Evolutionary conservation across 345 rosid species (phyloP).

Genomic region (Trapa bicornis): DNA sequence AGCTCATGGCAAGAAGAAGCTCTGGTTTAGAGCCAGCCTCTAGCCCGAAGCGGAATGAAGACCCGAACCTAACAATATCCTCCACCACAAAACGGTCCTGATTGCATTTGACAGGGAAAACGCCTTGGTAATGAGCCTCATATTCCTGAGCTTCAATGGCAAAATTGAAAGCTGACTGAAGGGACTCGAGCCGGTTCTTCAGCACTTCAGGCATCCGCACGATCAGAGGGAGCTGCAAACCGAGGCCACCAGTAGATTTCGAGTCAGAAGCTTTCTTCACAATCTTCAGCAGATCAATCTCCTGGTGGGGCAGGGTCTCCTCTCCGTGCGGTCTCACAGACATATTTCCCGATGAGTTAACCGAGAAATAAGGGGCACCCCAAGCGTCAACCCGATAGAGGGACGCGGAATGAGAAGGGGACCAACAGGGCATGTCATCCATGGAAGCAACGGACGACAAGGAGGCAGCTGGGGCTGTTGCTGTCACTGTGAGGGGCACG

Average conservation of each 20-base stretch:
- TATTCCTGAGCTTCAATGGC: neutral
- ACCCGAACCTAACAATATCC: conserved; percentile 16
- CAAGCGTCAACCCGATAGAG: conserved; percentile 65
- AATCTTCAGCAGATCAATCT: conserved; percentile 63
- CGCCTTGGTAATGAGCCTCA: neutral
- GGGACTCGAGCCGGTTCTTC: conserved; percentile 25
- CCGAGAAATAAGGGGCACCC: conserved; percentile 86
- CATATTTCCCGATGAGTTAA: conserved; percentile 58
- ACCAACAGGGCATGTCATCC: conserved; percentile 36
- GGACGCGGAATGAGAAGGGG: conserved; percentile 46
- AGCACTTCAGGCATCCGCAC: conserved; percentile 31
- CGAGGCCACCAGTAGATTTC: conserved; percentile 60
- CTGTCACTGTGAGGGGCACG: conserved; percentile 38
- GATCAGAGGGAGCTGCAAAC: conserved; percentile 42
- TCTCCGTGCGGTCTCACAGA: conserved; percentile 57
- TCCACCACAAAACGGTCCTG: conserved; percentile 32
- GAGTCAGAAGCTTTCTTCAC: conserved; percentile 76
- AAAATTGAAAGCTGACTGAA: neutral
- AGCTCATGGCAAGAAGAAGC: conserved; percentile 64
- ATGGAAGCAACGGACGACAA: conserved; percentile 11
- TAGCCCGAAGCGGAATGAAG: neutral
- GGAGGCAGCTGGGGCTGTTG: conserved; percentile 18
- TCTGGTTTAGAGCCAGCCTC: neutral
- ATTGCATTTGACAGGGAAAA: conserved; percentile 23
- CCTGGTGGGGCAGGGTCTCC: conserved; percentile 59